phyloP scores from a whole-genome alignment of 176 grass and related monocot species.

The Puccinellia tenuiflora region DNA sequence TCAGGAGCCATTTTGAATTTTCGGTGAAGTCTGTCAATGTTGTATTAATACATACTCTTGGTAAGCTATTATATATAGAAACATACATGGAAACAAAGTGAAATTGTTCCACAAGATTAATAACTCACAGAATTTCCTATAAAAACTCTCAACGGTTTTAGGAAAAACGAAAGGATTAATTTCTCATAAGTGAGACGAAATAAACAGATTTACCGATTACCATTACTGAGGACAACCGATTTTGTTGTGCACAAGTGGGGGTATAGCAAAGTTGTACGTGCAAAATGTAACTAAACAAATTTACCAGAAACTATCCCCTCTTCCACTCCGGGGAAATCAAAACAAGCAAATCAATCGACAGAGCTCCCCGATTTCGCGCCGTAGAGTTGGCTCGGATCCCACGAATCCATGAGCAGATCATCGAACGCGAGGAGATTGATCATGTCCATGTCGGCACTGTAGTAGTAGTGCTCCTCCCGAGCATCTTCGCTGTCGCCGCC shows the following conservation, averaged over 20 bases:
- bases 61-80: too few species aligned
- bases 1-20: too few species aligned
- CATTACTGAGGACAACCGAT: not conserved
- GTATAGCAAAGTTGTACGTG: not conserved
- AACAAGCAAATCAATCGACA: not conserved
- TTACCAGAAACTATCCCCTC: not conserved
- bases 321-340: not conserved
- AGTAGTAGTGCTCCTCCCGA: not conserved
- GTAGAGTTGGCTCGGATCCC: conserved; percentile 24
- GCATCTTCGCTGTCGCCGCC: not conserved
- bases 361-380: not conserved
- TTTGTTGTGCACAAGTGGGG: not conserved
- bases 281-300: not conserved
- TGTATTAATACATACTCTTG: too few species aligned
- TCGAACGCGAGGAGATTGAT: conserved; percentile 13
- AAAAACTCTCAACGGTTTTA: not conserved
- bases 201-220: not conserved
- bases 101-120: too few species aligned
- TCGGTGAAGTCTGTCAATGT: too few species aligned
- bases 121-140: too few species aligned
- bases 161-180: not conserved
- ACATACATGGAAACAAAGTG: too few species aligned
- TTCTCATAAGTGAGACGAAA: too few species aligned
- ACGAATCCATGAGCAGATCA: conserved; percentile 23
- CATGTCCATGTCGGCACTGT: not conserved